Evolutionary conservation across 805 yeast genomes (phyloP).

Genomic region (Hyphopichia homilentoma): DNA sequence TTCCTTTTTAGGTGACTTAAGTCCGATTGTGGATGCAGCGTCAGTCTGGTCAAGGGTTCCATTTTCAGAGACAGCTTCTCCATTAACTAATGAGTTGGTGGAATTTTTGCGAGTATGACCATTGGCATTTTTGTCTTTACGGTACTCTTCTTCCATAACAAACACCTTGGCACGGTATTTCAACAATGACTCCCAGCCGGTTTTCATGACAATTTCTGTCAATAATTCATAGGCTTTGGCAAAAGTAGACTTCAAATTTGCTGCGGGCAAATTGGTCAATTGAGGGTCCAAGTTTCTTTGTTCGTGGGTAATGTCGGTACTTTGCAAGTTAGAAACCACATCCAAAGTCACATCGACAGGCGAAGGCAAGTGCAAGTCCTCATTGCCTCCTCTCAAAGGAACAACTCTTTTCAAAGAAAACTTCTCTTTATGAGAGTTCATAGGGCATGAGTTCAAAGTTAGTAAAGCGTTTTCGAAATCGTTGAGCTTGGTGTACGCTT

Average conservation of each 20-base stretch:
- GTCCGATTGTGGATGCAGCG: slow-evolving; percentile 34
- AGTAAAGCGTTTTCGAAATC: slow-evolving; percentile 70
- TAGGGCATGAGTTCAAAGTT: slow-evolving; percentile 76
- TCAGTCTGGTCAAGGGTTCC: slow-evolving; percentile 18
- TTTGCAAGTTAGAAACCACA: slow-evolving; percentile 64
- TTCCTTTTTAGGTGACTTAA: slow-evolving; percentile 33
- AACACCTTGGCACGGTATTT: slow-evolving; percentile 45
- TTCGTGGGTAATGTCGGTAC: slow-evolving; percentile 61
- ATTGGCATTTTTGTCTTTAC: slow-evolving; percentile 30
- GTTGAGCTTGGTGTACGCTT: slow-evolving; percentile 56
- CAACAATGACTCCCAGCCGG: slow-evolving; percentile 45
- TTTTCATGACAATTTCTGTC: slow-evolving; percentile 41
- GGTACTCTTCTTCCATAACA: slow-evolving; percentile 46
- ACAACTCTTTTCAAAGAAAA: slow-evolving; percentile 59
- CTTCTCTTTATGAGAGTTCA: slow-evolving; percentile 70
- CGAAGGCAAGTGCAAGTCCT: slow-evolving; percentile 66
- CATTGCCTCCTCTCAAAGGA: slow-evolving; percentile 43
- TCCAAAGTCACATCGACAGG: slow-evolving; percentile 71
- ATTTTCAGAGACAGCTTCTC: slow-evolving; percentile 4
- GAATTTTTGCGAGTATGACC: slow-evolving; percentile 9
- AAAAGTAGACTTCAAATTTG: slow-evolving; percentile 53
- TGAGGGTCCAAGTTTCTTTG: slow-evolving; percentile 63
- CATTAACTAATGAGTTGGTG: slow-evolving; percentile 10
- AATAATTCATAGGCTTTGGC: slow-evolving; percentile 43
- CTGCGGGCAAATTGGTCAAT: slow-evolving; percentile 62